A percentile compares a stretch with the other conserved stretches of the same genome.
These are phyloP conservation scores for Jaapia argillacea DNA, from an alignment of 768 basidiomycete genomes.

Conservation along the genomic window DNA sequence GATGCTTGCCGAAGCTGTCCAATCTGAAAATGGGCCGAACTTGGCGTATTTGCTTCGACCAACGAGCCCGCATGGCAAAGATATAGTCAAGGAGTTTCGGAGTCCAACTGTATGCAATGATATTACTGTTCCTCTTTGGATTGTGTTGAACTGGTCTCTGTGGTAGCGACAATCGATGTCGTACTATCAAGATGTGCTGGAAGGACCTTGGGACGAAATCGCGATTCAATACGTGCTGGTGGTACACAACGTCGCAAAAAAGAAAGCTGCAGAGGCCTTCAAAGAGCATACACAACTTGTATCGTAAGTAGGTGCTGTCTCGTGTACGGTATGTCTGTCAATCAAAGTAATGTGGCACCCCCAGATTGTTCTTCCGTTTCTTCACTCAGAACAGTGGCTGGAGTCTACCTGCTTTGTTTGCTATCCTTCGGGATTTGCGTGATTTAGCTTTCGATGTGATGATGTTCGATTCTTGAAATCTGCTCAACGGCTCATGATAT, in stretches of 20 bases:
- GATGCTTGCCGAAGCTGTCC: slow-evolving; percentile 51
- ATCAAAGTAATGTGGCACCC: not conserved
- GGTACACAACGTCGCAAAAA: slow-evolving; percentile 58
- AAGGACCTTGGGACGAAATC: slow-evolving; percentile 79
- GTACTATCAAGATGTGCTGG: slow-evolving; percentile 52
- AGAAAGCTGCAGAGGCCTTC: slow-evolving; percentile 63
- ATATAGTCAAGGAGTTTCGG: slow-evolving; percentile 61
- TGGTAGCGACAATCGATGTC: slow-evolving; percentile 20
- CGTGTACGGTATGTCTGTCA: not conserved
- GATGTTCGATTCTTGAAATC: slow-evolving; percentile 5
- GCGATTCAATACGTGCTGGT: slow-evolving; percentile 75
- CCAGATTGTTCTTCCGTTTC: slow-evolving; percentile 66
- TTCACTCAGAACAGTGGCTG: slow-evolving; percentile 78
- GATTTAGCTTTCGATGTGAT: slow-evolving; percentile 81
- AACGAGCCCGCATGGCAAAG: slow-evolving; percentile 69
- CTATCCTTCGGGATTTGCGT: slow-evolving; percentile 69
- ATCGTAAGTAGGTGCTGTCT: slow-evolving; percentile 41
- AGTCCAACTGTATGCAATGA: slow-evolving; percentile 32
- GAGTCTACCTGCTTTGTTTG: slow-evolving; percentile 78
- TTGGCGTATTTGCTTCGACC: slow-evolving; percentile 69
- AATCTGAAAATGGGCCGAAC: slow-evolving; percentile 55
- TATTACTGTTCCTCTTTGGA: not conserved
- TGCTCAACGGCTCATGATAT: not conserved
- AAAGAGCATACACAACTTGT: slow-evolving; percentile 71
- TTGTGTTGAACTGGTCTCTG: not conserved